A percentile compares a stretch with the other conserved stretches of the same genome.
Conservation (phyloP, 805 yeast species). For the Blastobotrys chiropterorum region DNA sequence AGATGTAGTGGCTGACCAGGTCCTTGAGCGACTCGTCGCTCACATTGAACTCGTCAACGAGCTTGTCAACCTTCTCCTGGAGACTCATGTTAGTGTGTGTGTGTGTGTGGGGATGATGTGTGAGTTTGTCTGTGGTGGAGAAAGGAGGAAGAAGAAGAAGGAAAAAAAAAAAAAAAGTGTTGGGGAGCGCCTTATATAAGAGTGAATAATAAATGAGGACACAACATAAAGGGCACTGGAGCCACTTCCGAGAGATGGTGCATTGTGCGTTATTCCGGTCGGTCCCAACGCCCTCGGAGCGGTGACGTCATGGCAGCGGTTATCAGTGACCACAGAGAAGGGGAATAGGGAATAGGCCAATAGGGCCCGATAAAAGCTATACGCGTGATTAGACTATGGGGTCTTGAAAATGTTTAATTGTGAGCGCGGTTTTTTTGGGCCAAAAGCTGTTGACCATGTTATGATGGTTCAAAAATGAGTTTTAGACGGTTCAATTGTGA, state of each 20-base stretch:
- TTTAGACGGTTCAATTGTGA: too few species aligned
- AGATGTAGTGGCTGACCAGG: conserved; percentile 22
- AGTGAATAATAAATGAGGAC: not conserved
- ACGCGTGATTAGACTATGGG: too few species aligned
- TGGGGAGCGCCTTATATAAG: not conserved
- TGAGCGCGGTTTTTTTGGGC: too few species aligned
- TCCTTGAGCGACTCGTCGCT: conserved; percentile 19
- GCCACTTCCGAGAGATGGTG: too few species aligned
- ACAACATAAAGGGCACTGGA: too few species aligned
- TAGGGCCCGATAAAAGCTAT: too few species aligned
- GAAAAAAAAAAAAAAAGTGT: not conserved
- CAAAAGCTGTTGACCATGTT: too few species aligned
- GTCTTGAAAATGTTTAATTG: too few species aligned
- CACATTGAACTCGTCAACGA: conserved; percentile 20
- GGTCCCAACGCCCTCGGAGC: not conserved
- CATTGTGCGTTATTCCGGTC: not conserved
- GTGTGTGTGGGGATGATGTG: not conserved
- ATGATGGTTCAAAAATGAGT: too few species aligned
- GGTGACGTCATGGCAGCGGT: not conserved
- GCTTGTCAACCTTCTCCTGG: conserved; percentile 9
- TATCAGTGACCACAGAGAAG: too few species aligned
- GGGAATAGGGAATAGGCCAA: too few species aligned
- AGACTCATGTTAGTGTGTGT: not conserved
- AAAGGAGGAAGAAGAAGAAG: not conserved
- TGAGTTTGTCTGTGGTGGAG: not conserved